Conservation (phyloP, 768 basidiomycete species). For the Naganishia antarctica region DNA sequence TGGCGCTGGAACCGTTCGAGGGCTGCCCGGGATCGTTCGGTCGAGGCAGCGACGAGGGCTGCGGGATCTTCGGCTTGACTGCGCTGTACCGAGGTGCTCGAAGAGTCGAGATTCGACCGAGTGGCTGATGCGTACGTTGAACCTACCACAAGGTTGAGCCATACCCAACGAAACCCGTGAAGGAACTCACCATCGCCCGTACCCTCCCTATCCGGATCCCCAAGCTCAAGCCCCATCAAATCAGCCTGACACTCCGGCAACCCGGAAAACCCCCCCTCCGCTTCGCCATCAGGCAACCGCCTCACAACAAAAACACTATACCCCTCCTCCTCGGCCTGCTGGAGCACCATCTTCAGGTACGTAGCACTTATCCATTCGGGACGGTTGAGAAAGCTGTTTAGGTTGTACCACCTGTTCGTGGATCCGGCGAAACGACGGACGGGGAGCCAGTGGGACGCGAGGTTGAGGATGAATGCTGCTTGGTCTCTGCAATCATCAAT, state of each 20-base stretch:
- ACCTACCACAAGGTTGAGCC: neutral
- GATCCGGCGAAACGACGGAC: conserved; percentile 67
- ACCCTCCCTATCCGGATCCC: conserved; percentile 55
- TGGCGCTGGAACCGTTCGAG: conserved; percentile 24
- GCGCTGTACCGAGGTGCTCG: neutral
- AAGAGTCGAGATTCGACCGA: neutral
- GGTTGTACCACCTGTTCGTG: conserved; percentile 65
- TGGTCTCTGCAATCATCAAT: conserved; percentile 57
- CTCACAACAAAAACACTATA: conserved; percentile 43
- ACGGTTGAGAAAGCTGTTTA: conserved; percentile 40
- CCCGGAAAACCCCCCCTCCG: conserved; percentile 60
- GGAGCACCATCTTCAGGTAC: conserved; percentile 77
- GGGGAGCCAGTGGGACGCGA: conserved; percentile 84
- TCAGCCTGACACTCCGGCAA: conserved; percentile 69
- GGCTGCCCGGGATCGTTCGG: conserved; percentile 17
- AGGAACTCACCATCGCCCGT: neutral
- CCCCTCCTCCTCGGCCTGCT: conserved; percentile 83
- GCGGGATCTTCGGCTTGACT: neutral
- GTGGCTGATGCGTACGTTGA: conserved; percentile 1
- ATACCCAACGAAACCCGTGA: neutral
- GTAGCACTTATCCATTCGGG: conserved; percentile 81
- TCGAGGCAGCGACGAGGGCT: conserved; percentile 22
- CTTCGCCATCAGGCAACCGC: conserved; percentile 21
- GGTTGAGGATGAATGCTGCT: conserved; percentile 80
- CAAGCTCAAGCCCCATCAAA: conserved; percentile 60